Evolutionary conservation across 495 filamentous ascomycete species (phyloP).

Genomic region (Jackrogersella minutella): DNA sequence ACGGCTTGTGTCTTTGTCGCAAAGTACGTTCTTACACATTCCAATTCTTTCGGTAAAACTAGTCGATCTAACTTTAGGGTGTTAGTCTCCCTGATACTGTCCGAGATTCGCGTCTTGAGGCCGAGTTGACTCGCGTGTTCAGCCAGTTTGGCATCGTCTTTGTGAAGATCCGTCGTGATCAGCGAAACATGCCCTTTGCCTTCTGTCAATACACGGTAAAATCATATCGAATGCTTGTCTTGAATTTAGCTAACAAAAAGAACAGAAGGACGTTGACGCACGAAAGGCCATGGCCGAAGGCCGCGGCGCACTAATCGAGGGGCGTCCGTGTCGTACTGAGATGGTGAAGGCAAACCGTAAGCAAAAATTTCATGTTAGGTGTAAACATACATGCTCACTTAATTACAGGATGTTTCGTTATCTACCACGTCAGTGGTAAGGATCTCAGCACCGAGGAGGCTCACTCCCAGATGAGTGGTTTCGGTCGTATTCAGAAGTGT

Average conservation of each 20-base stretch:
- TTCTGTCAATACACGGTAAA: conserved; percentile 69
- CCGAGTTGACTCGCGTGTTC: conserved; percentile 62
- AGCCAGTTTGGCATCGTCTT: conserved; percentile 61
- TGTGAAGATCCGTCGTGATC: conserved; percentile 69
- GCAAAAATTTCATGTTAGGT: conserved; percentile 27
- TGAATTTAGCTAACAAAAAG: conserved; percentile 23
- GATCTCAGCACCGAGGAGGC: conserved; percentile 55
- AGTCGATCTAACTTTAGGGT: conserved; percentile 3
- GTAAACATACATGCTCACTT: conserved; percentile 21
- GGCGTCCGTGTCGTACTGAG: conserved; percentile 67
- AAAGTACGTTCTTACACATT: conserved; percentile 58
- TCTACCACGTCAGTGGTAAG: conserved; percentile 54
- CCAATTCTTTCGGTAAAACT: background rate
- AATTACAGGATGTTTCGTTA: conserved; percentile 56
- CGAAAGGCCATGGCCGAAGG: conserved; percentile 56
- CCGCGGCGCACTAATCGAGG: conserved; percentile 57
- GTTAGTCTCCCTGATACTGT: conserved; percentile 53
- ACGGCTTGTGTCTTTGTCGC: conserved; percentile 69
- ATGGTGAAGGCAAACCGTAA: conserved; percentile 64
- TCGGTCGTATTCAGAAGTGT: conserved; percentile 50
- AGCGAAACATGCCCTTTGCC: conserved; percentile 66
- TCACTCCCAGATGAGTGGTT: conserved; percentile 47
- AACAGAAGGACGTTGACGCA: conserved; percentile 55
- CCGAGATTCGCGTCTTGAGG: conserved; percentile 59
- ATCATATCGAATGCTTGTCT: conserved; percentile 21